Percentiles rank a stretch among this genome's conserved stretches.
Conservation (phyloP, 768 basidiomycete genomes). For the Trametes meyenii region DNA sequence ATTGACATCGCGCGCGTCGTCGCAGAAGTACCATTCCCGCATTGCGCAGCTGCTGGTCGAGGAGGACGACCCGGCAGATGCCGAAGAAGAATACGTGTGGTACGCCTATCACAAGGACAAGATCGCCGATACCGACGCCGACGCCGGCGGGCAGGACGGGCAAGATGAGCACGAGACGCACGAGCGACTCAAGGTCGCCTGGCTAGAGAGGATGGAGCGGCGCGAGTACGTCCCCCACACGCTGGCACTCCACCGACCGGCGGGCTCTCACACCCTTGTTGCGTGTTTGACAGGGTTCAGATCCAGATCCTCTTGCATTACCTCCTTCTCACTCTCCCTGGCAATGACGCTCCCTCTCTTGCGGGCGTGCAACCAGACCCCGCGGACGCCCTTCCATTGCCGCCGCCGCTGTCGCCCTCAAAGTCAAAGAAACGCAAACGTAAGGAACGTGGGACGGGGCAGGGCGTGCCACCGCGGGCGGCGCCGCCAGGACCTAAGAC, state of each 20-base stretch:
- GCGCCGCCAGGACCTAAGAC: too few species aligned
- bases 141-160: slow-evolving; percentile 16
- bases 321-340: slow-evolving; percentile 64
- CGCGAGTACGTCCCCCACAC: slow-evolving; percentile 41
- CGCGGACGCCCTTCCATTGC: slow-evolving; percentile 15
- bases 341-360: slow-evolving; percentile 34
- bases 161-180: slow-evolving; percentile 41
- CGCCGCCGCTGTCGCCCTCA: slow-evolving; percentile 22
- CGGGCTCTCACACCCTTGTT: slow-evolving; percentile 12
- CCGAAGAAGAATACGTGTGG: slow-evolving; percentile 81
- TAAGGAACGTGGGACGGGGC: slow-evolving; percentile 22
- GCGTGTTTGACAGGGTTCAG: slow-evolving; percentile 52
- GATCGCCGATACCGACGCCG: slow-evolving; percentile 31
- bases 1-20: slow-evolving; percentile 54
- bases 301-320: slow-evolving; percentile 76
- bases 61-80: slow-evolving; percentile 61
- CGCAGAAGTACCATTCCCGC: slow-evolving; percentile 67
- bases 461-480: background rate
- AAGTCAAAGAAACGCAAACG: slow-evolving; percentile 32
- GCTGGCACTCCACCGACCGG: background rate
- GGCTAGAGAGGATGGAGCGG: slow-evolving; percentile 68
- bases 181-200: slow-evolving; percentile 54
- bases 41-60: slow-evolving; percentile 60
- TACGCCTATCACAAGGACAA: slow-evolving; percentile 68
- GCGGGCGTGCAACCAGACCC: slow-evolving; percentile 20